Evolutionary conservation across 441 rosid species (phyloP).

Genomic region (Mallotus japonicus): DNA sequence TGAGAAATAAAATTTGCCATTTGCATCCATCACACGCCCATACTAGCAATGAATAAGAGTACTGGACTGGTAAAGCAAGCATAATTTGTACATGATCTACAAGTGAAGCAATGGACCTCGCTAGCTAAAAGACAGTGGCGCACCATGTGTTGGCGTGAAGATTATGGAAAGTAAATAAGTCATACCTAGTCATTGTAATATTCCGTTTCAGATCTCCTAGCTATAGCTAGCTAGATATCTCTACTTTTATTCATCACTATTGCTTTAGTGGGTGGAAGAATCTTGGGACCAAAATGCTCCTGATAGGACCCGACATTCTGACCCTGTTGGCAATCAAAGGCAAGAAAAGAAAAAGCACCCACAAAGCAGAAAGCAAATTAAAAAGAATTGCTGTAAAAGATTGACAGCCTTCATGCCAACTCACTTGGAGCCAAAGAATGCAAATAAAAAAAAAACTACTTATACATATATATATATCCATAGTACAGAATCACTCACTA

Average conservation of each 20-base stretch:
- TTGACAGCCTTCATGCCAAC: constrained; percentile 33
- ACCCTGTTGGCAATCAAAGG: constrained; percentile 24
- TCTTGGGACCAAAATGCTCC: constrained; percentile 28
- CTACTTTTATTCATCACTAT: neutral
- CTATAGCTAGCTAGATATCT: neutral
- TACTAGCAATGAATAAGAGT: neutral
- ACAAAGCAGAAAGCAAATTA: neutral
- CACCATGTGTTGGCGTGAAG: neutral
- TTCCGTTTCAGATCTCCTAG: constrained; percentile 17
- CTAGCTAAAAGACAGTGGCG: neutral
- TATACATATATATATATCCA: too few species aligned
- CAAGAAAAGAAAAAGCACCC: neutral
- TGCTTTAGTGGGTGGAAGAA: constrained; percentile 32
- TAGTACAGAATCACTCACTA: neutral
- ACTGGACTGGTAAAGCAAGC: neutral
- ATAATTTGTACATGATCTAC: too few species aligned
- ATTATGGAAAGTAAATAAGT: neutral
- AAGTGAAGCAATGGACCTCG: neutral
- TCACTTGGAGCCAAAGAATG: constrained; percentile 20
- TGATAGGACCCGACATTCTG: constrained; percentile 36
- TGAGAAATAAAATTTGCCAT: too few species aligned
- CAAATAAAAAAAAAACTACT: too few species aligned
- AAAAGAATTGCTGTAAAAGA: constrained; percentile 22
- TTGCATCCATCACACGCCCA: too few species aligned
- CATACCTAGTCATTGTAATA: constrained; percentile 9